Evolutionary conservation across 768 basidiomycete genomes (phyloP).

Genomic region (Lepiota subincarnata): DNA sequence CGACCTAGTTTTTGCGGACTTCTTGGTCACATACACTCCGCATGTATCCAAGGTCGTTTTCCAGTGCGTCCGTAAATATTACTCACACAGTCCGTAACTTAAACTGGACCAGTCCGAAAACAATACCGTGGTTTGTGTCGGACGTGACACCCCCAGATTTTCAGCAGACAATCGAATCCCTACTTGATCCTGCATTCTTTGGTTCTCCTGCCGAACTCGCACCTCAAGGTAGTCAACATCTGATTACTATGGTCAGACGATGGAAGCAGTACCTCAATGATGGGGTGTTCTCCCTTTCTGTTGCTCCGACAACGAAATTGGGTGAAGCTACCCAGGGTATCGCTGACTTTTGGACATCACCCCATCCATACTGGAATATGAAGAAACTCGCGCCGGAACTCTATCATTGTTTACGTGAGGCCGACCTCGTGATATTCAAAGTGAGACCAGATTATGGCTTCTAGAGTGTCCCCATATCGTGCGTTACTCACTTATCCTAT

Average conservation of each 20-base stretch:
- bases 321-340: constrained; percentile 32
- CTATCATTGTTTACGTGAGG: constrained; percentile 44
- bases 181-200: constrained; percentile 68
- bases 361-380: constrained; percentile 78
- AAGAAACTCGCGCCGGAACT: constrained; percentile 45
- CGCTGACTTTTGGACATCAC: constrained; percentile 69
- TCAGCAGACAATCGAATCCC: constrained; percentile 44
- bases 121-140: constrained; percentile 97
- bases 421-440: constrained; percentile 83
- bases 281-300: constrained; percentile 71
- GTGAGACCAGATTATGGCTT: constrained; percentile 27
- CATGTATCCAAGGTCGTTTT: constrained; percentile 80
- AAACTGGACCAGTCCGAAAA: constrained; percentile 66
- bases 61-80: constrained; percentile 54
- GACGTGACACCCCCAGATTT: constrained; percentile 92
- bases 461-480: not conserved
- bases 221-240: constrained; percentile 27
- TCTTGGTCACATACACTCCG: constrained; percentile 85
- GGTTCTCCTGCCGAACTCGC: constrained; percentile 22
- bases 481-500: no score
- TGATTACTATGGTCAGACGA: constrained; percentile 59
- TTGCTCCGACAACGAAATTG: constrained; percentile 53
- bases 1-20: constrained; percentile 90
- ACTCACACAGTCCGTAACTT: not conserved
- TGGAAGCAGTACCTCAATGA: constrained; percentile 70